Conservation (phyloP, 805 yeast genomes). For the Metschnikowia similis region DNA sequence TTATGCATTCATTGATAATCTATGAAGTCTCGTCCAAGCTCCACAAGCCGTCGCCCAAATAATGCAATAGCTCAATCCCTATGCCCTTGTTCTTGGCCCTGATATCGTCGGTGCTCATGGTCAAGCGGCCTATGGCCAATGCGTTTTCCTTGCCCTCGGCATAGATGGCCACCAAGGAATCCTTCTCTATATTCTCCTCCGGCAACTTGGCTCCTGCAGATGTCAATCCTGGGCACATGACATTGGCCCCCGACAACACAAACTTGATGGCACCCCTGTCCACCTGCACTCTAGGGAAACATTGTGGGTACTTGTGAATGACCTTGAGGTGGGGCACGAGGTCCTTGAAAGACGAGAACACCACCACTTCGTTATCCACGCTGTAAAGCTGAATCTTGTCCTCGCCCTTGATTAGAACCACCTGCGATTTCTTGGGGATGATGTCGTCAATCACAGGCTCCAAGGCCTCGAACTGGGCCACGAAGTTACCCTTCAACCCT, state of each 20-base stretch:
- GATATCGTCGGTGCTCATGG: slow-evolving; percentile 88
- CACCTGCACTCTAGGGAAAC: slow-evolving; percentile 83
- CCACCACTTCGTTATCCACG: slow-evolving; percentile 66
- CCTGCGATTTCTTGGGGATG: slow-evolving; percentile 85
- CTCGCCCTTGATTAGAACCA: slow-evolving; percentile 78
- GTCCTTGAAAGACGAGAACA: slow-evolving; percentile 78
- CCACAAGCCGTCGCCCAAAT: slow-evolving; percentile 90
- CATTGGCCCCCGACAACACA: slow-evolving; percentile 91
- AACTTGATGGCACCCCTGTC: slow-evolving; percentile 96
- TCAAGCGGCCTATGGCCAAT: slow-evolving; percentile 81
- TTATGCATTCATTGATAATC: not conserved
- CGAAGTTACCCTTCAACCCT: slow-evolving; percentile 71
- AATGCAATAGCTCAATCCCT: slow-evolving; percentile 80
- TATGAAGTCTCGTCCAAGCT: slow-evolving; percentile 39
- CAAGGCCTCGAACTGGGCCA: slow-evolving; percentile 66
- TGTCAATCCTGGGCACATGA: slow-evolving; percentile 95
- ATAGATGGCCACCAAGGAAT: slow-evolving; percentile 70
- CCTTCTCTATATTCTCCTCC: slow-evolving; percentile 62
- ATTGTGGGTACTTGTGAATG: slow-evolving; percentile 77
- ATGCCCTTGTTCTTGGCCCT: slow-evolving; percentile 79
- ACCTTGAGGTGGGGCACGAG: slow-evolving; percentile 70
- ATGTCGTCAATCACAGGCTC: slow-evolving; percentile 75
- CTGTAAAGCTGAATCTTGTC: slow-evolving; percentile 79
- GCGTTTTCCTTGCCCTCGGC: slow-evolving; percentile 94
- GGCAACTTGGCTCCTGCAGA: slow-evolving; percentile 82